phyloP scores from a whole-genome alignment of 2,329 filamentous ascomycete genomes.

The Apiospora malaysiana region DNA sequence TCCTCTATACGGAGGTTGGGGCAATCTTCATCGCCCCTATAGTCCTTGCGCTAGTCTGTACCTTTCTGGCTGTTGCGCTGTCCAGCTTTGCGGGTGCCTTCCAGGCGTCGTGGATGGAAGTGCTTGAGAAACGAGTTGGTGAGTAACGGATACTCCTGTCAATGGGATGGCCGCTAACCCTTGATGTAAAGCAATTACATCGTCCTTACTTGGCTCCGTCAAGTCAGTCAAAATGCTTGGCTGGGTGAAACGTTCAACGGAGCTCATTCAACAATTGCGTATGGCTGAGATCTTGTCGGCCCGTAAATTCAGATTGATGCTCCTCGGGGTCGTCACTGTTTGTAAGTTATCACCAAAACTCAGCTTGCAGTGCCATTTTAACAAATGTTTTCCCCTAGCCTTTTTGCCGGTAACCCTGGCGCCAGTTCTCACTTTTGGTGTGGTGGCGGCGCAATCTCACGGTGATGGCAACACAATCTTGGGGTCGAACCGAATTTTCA shows the following conservation, averaged over 20 bases:
- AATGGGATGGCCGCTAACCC: background rate
- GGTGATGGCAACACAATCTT: background rate
- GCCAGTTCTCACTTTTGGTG: constrained; percentile 22
- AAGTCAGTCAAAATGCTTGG: constrained; percentile 27
- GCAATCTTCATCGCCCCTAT: constrained; percentile 24
- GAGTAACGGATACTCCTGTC: background rate
- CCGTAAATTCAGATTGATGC: constrained; percentile 23
- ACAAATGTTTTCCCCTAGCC: background rate
- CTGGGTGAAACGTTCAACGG: constrained; percentile 16
- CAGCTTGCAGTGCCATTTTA: background rate
- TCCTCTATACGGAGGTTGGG: constrained; percentile 24
- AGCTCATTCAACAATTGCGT: constrained; percentile 22
- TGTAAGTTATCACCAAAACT: background rate
- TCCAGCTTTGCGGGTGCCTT: constrained; percentile 23
- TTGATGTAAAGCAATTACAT: constrained; percentile 16
- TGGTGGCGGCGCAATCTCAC: constrained; percentile 15
- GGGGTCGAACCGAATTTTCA: constrained; percentile 23
- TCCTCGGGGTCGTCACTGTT: constrained; percentile 22
- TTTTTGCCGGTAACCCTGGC: constrained; percentile 23
- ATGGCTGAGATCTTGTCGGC: constrained; percentile 23
- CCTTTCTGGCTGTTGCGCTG: background rate
- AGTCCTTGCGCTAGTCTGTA: constrained; percentile 23
- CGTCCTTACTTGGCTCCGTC: constrained; percentile 24
- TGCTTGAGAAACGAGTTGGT: constrained; percentile 24
- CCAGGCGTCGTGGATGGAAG: constrained; percentile 24